Percentiles rank a stretch among this genome's conserved stretches.
Evolutionary conservation across 805 yeast species (phyloP).

Genomic region (Candida lessepsii): DNA sequence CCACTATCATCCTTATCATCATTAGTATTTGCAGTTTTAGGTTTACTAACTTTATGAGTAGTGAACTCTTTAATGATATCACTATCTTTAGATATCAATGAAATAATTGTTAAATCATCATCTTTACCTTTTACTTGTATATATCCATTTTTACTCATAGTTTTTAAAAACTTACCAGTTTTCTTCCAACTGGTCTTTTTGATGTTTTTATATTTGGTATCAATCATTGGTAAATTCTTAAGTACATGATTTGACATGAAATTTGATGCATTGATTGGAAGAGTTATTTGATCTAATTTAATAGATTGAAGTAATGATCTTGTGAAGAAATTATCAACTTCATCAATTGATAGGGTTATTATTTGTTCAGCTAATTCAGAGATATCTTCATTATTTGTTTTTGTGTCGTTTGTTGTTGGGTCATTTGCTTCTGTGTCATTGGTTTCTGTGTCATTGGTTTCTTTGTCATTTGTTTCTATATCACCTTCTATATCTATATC

Average conservation of each 20-base stretch:
- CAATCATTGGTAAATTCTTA: slow-evolving; percentile 71
- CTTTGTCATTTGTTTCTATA: slow-evolving; percentile 13
- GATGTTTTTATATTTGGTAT: slow-evolving; percentile 50
- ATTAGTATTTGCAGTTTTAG: slow-evolving; percentile 14
- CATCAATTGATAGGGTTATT: slow-evolving; percentile 48
- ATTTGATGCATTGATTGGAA: slow-evolving; percentile 71
- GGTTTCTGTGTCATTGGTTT: slow-evolving; percentile 5
- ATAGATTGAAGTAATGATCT: slow-evolving; percentile 71
- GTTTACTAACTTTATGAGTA: slow-evolving; percentile 47
- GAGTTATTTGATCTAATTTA: slow-evolving; percentile 50
- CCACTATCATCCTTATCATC: slow-evolving; percentile 21
- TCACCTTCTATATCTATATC: too few relatives aligned
- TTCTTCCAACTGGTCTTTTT: slow-evolving; percentile 90
- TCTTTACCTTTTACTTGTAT: slow-evolving; percentile 79
- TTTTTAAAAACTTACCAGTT: slow-evolving; percentile 77
- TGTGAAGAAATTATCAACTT: slow-evolving; percentile 71
- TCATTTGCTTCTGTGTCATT: not conserved
- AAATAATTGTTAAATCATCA: slow-evolving; percentile 66
- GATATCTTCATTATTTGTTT: slow-evolving; percentile 2
- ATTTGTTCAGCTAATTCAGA: slow-evolving; percentile 16
- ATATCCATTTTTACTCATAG: slow-evolving; percentile 75
- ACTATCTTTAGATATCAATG: slow-evolving; percentile 44
- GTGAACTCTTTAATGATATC: slow-evolving; percentile 59
- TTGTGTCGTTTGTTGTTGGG: slow-evolving; percentile 1
- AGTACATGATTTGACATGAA: slow-evolving; percentile 71